Evolutionary conservation across 805 yeast species (phyloP).

Genomic region (Lipomyces yamadae): DNA sequence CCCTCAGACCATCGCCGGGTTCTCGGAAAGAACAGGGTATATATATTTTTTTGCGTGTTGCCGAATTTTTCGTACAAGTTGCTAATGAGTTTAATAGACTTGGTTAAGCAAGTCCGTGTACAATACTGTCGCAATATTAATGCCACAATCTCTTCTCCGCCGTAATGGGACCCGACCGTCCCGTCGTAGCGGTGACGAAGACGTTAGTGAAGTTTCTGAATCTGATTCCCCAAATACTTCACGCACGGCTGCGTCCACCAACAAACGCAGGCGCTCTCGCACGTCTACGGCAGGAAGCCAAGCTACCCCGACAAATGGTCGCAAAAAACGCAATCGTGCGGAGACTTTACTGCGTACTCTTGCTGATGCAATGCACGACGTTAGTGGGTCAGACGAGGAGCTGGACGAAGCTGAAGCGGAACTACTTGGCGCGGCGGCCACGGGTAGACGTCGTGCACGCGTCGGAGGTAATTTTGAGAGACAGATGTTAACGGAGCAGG

Average conservation of each 20-base stretch:
- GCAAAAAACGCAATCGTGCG: constrained; percentile 1
- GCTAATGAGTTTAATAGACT: constrained; percentile 16
- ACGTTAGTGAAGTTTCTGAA: constrained; percentile 21
- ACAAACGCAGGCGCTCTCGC: constrained; percentile 2
- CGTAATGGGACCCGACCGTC: constrained; percentile 31
- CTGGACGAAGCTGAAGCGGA: constrained; percentile 2
- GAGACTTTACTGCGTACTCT: constrained; percentile 13
- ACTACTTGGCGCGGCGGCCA: constrained; percentile 1
- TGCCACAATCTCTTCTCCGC: constrained; percentile 31
- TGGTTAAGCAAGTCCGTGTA: constrained; percentile 31
- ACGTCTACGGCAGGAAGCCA: constrained; percentile 4
- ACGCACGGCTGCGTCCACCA: neutral
- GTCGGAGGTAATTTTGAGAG: constrained; percentile 19
- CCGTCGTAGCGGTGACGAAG: constrained; percentile 20
- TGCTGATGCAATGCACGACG: constrained; percentile 13
- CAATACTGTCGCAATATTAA: constrained; percentile 23
- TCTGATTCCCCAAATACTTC: constrained; percentile 9
- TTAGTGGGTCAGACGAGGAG: constrained; percentile 4
- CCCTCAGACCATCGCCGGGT: constrained; percentile 33
- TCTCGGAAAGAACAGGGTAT: constrained; percentile 31
- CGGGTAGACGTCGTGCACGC: constrained; percentile 2
- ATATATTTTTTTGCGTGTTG: neutral
- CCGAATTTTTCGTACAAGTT: neutral
- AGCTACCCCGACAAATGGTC: neutral
- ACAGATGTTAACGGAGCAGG: constrained; percentile 31